Evolutionary conservation across 2,329 filamentous ascomycete species (phyloP).

Genomic region (Aspergillus sp.): DNA sequence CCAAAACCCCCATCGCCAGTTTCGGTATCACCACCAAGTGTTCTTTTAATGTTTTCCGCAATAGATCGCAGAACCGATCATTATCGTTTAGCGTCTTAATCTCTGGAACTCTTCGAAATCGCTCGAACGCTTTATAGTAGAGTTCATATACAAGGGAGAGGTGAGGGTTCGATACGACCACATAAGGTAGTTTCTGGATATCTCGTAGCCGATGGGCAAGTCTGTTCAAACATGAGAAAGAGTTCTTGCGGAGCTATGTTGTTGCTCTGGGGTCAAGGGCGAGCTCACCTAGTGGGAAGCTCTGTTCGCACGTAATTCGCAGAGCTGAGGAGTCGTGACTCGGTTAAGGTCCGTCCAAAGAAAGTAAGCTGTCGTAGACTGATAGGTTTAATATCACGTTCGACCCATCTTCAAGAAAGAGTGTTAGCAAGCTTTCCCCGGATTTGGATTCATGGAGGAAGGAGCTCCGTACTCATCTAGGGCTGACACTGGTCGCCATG

Average conservation of each 20-base stretch:
- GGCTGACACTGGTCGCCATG: constrained; percentile 58
- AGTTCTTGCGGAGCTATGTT: constrained; percentile 1
- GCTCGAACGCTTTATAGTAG: constrained; percentile 96
- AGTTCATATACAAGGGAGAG: constrained; percentile 94
- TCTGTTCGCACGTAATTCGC: constrained; percentile 98
- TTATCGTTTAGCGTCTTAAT: constrained; percentile 87
- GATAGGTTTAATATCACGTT: constrained; percentile 89
- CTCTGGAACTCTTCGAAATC: constrained; percentile 78
- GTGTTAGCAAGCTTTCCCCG: neutral
- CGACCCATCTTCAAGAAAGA: constrained; percentile 72
- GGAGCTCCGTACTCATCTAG: constrained; percentile 56
- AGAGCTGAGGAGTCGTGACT: constrained; percentile 83
- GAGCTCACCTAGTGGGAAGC: constrained; percentile 71
- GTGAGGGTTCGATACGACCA: constrained; percentile 92
- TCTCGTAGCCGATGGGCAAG: constrained; percentile 93
- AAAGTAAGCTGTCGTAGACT: constrained; percentile 95
- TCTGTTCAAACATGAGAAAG: constrained; percentile 44
- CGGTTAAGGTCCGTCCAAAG: constrained; percentile 90
- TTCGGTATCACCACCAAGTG: constrained; percentile 93
- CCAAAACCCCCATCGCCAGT: constrained; percentile 88
- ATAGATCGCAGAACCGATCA: constrained; percentile 76
- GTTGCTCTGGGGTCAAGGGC: neutral
- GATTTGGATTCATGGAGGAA: constrained; percentile 9
- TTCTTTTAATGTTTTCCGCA: constrained; percentile 76
- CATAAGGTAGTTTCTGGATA: constrained; percentile 94